Base-by-base conservation (phyloP, 2,329 filamentous ascomycete genomes). In the Ophiocordyceps sinensis region DNA sequence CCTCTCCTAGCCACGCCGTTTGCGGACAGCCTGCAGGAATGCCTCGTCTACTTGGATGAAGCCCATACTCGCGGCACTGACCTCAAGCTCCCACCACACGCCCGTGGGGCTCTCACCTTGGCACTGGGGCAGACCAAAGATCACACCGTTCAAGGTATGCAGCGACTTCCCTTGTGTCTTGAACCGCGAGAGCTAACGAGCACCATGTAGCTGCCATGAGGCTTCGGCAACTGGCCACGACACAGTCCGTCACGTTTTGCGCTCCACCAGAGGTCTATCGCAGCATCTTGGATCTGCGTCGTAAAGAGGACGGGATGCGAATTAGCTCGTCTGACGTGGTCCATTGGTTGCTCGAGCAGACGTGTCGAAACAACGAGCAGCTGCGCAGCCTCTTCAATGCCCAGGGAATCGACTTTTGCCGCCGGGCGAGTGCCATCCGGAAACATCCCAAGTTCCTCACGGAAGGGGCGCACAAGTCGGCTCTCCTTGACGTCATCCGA, bases 291-390 rank as follows among this genome's bases (percentile, higher is more conserved):
- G 70, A 77, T 42, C 40, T 68, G 0, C 52, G 42, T 12, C 10
- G 29, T 12, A 41, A 41, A 17, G 11, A 8, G 14, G 10, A 17
- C 2, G 29, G 21, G 7, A 8, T 13, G 58, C 37, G 17, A 0
- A 28, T 53, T 1, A 41, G 37, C 0, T 53, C 51, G 1, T 11
- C 41, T 0, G 47, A 56, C 17, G 48, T 56, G 0, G 45, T 82
- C 1, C 49, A 53, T 4, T 83, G 79, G 79, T 64, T 83, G 0
- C 61, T 84, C 0, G 66, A 79, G 36, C 74, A 82, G 41, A 80
- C 77, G 0, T 84, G 79, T 43, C 55, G 60, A 8, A 65, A 59
- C 0, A 78, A 75, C 17, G 73, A 79, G 43, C 70, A 79, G 28
- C 53, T 82, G 0, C 69, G 73, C 38, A 63, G 70, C 0, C 59